Base-by-base conservation (phyloP, 129 eudicot genomes). In the Centrapalus pauciflorus region DNA sequence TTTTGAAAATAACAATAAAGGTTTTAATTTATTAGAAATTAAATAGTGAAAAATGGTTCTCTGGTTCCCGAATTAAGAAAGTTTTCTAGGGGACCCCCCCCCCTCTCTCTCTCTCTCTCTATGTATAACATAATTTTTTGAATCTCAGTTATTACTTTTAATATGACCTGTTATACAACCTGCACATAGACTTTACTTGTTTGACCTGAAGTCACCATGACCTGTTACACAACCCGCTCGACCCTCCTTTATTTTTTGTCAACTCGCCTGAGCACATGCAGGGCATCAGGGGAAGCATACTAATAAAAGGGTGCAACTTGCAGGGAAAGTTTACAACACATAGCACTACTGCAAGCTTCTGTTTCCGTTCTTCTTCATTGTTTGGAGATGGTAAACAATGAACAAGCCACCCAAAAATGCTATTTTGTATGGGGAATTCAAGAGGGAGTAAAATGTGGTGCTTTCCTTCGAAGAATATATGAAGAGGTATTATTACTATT, bases 391-490 rank as follows among this genome's bases (percentile, higher is more conserved):
- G 91, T 85, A 41, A 77, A 79, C 34, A 71, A 37, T 32, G 80
- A 71, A 55, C 50, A 64, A 59, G 78, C 57, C 55, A 34, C 17
- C 29, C 67, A 67, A 51, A 70, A 77, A 70, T 62, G 63, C 70
- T 32, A 3, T 64, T 66, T 75, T 43, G 78, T 63, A 27, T 85
- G 84, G 91, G 76, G 82, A 52, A 23, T 85, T 58, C 77, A 78
- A 64, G 91, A 80, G 69, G 98, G 87, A 38, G 85, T 86, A 28
- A 85, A 79, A 62, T 92, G 98, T 64, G 98, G 95, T 64, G 56
- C 77, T 77, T 81, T 71, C 68, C 87, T 92, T 4, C 80, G 96
- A 77, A 83, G 95, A 80, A 83, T 88, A 30, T 92, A 88, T 48
- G 96, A 92, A 82, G 98, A 92, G 98, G 98, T 92, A n/a, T 29